Percentiles rank a stretch among this genome's conserved stretches.
Conservation (phyloP, 2,329 filamentous ascomycete genomes). For the Teratosphaeria pseudoeucalypti region DNA sequence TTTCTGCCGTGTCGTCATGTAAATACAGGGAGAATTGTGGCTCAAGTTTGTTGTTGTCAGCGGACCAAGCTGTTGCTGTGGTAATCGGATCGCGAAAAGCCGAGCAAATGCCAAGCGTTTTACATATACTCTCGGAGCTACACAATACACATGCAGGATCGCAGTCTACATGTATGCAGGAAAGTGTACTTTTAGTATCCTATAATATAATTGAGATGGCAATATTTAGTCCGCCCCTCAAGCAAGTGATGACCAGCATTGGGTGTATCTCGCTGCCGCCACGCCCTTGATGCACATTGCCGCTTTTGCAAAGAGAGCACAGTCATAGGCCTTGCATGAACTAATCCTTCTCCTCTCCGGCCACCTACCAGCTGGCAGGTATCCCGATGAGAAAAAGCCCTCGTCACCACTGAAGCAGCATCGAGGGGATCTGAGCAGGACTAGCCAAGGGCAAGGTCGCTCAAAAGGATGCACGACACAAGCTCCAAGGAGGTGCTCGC, state of each 20-base stretch:
- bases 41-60: background rate
- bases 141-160: too few species aligned
- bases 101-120: too few species aligned
- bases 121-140: too few species aligned
- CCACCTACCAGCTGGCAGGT: background rate
- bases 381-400: slow-evolving; percentile 1
- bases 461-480: background rate
- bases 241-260: too few species aligned
- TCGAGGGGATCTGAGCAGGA: background rate
- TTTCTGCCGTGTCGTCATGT: background rate
- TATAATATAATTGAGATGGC: too few species aligned
- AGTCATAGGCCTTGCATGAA: background rate
- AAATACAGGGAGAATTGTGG: background rate
- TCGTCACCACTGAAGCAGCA: background rate
- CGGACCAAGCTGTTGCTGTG: background rate
- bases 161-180: too few species aligned
- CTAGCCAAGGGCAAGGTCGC: background rate
- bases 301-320: background rate
- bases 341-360: background rate
- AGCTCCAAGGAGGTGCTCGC: background rate
- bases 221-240: too few species aligned
- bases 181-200: too few species aligned
- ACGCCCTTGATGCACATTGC: background rate
- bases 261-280: too few species aligned
- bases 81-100: background rate